These are phyloP conservation scores for Mrakia blollopis DNA, from an alignment of 768 basidiomycete genomes.

Conservation along the genomic window DNA sequence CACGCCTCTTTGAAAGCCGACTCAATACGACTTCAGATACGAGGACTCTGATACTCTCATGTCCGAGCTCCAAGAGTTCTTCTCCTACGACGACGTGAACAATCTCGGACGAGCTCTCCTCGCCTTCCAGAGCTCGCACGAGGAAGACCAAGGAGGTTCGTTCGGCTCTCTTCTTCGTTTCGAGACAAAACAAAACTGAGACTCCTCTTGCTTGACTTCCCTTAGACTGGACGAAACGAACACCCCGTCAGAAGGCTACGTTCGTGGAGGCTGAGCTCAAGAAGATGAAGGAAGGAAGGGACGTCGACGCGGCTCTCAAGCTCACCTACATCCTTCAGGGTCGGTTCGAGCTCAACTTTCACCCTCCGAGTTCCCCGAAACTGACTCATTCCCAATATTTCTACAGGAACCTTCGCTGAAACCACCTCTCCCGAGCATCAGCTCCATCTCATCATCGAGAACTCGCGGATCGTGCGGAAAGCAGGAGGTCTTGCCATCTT, in stretches of 20 bases:
- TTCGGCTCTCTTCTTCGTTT: constrained; percentile 42
- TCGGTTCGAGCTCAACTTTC: constrained; percentile 41
- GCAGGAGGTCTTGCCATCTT: constrained; percentile 79
- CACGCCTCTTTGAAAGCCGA: background rate
- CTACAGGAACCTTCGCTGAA: constrained; percentile 78
- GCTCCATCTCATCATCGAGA: constrained; percentile 90
- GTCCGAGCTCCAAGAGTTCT: constrained; percentile 96
- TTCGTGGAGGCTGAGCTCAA: background rate
- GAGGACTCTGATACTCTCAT: constrained; percentile 94
- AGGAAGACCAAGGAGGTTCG: constrained; percentile 52
- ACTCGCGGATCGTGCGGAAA: constrained; percentile 75
- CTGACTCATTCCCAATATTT: constrained; percentile 1
- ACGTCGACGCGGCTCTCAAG: constrained; percentile 62
- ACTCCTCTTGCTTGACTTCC: background rate
- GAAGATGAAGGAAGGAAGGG: constrained; percentile 3
- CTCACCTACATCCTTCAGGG: constrained; percentile 92
- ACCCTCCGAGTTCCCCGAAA: background rate
- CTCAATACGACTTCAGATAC: constrained; percentile 78
- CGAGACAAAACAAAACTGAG: background rate
- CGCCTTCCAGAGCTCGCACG: constrained; percentile 81
- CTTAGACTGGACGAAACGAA: constrained; percentile 6
- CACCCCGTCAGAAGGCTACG: background rate
- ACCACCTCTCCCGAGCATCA: constrained; percentile 90
- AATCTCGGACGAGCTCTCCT: constrained; percentile 81
- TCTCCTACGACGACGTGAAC: constrained; percentile 91